phyloP scores from a whole-genome alignment of 192 early-diverging fungal genomes.

The Chytriomyces confervae region DNA sequence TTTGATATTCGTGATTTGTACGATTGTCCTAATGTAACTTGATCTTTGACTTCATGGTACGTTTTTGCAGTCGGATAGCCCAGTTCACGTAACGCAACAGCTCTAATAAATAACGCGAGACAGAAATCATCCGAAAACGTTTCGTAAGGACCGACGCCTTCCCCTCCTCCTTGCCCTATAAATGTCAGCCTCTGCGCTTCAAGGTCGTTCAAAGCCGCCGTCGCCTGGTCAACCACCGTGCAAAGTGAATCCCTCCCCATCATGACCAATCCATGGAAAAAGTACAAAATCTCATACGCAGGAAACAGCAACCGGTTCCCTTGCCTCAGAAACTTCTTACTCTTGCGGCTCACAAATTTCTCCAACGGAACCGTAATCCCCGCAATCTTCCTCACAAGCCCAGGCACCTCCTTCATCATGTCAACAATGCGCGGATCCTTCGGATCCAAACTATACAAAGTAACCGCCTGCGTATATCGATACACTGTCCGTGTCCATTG shows the following conservation, averaged over 20 bases:
- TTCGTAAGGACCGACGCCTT: constrained; percentile 53
- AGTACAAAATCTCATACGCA: constrained; percentile 75
- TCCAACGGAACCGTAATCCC: constrained; percentile 87
- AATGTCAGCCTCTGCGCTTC: constrained; percentile 30
- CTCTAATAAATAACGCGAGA: constrained; percentile 72
- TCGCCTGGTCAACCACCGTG: constrained; percentile 50
- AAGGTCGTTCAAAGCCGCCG: constrained; percentile 53
- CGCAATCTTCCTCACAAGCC: constrained; percentile 75
- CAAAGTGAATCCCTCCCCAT: constrained; percentile 61
- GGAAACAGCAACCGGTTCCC: constrained; percentile 73
- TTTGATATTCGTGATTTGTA: neutral
- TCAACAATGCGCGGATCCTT: constrained; percentile 54
- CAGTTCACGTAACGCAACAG: constrained; percentile 67
- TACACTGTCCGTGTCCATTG: constrained; percentile 87
- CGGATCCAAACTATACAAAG: constrained; percentile 50
- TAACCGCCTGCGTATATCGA: constrained; percentile 73
- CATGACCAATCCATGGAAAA: constrained; percentile 76
- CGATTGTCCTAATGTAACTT: neutral
- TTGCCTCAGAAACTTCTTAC: constrained; percentile 74
- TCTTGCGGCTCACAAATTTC: constrained; percentile 86
- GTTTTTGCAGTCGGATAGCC: constrained; percentile 38
- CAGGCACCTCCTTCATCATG: constrained; percentile 73
- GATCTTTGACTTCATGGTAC: constrained; percentile 23
- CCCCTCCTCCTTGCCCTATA: constrained; percentile 13
- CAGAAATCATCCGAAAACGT: constrained; percentile 83